Conservation (phyloP, 805 yeast genomes). For the Schwanniomyces pseudopolymorphus region DNA sequence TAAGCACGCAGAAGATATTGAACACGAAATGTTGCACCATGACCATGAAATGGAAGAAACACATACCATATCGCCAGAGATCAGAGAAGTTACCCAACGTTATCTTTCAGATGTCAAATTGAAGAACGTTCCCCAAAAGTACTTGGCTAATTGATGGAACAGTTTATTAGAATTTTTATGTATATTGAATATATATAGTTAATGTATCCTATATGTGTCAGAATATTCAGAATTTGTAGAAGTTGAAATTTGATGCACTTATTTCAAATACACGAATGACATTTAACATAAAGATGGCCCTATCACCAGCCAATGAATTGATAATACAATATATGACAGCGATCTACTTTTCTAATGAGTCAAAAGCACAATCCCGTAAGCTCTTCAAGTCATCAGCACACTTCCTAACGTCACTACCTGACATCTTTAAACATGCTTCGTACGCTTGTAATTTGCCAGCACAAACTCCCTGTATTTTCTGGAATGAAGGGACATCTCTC, state of each 20-base stretch:
- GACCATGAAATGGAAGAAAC: slow-evolving; percentile 77
- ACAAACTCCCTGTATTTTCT: slow-evolving; percentile 64
- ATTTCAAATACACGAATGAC: neutral
- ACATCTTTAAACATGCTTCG: slow-evolving; percentile 59
- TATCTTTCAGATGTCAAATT: slow-evolving; percentile 29
- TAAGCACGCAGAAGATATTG: slow-evolving; percentile 86
- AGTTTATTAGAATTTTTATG: neutral
- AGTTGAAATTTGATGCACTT: neutral
- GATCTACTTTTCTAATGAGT: slow-evolving; percentile 25
- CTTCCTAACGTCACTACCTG: slow-evolving; percentile 42
- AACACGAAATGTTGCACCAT: slow-evolving; percentile 82
- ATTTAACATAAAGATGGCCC: too few species aligned
- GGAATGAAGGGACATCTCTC: slow-evolving; percentile 66
- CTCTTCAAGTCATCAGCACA: slow-evolving; percentile 54
- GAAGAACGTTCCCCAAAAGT: slow-evolving; percentile 33
- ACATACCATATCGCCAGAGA: slow-evolving; percentile 27
- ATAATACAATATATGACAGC: neutral
- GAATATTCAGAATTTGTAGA: neutral
- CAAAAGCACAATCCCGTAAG: slow-evolving; percentile 65
- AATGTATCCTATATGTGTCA: neutral
- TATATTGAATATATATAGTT: neutral
- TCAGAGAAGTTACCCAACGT: slow-evolving; percentile 28
- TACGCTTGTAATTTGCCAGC: slow-evolving; percentile 56
- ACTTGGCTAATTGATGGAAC: slow-evolving; percentile 4
- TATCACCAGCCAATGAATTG: too few species aligned